Evolutionary conservation across 2,329 filamentous ascomycete species (phyloP).

Genomic region (Dothistroma septosporum): DNA sequence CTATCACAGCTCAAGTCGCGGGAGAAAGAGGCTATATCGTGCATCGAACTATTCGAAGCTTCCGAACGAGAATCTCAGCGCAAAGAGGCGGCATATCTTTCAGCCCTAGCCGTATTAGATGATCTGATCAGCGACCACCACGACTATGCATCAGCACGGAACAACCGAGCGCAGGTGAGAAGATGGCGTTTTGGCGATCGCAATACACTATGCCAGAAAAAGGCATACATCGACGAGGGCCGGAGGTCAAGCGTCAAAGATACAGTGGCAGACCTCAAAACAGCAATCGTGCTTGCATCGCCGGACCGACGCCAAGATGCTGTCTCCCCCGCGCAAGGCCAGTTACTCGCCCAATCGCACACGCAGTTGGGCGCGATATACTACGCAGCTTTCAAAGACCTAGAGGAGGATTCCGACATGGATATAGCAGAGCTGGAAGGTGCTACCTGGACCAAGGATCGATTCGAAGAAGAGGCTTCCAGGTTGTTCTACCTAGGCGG

Average conservation of each 20-base stretch:
- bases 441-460: slow-evolving; percentile 31
- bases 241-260: slow-evolving; percentile 9
- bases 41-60: slow-evolving; percentile 27
- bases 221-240: slow-evolving; percentile 2
- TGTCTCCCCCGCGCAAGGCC: slow-evolving; percentile 61
- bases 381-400: slow-evolving; percentile 24
- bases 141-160: slow-evolving; percentile 66
- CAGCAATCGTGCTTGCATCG: slow-evolving; percentile 56
- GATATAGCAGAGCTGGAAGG: slow-evolving; percentile 32
- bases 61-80: slow-evolving; percentile 7
- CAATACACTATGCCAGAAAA: slow-evolving; percentile 19
- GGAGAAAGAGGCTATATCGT: slow-evolving; percentile 26
- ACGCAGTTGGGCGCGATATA: slow-evolving; percentile 54
- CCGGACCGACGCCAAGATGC: slow-evolving; percentile 49
- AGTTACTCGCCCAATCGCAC: slow-evolving; percentile 64
- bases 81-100: slow-evolving; percentile 22
- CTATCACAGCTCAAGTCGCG: slow-evolving; percentile 18
- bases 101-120: slow-evolving; percentile 44
- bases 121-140: slow-evolving; percentile 56
- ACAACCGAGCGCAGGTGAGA: slow-evolving; percentile 66
- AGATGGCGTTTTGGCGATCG: slow-evolving; percentile 51
- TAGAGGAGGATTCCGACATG: slow-evolving; percentile 11
- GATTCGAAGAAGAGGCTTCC: slow-evolving; percentile 54
- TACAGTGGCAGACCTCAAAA: slow-evolving; percentile 35
- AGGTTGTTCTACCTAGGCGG: slow-evolving; percentile 53